These are phyloP conservation scores for Aspergillus clavatus DNA, from an alignment of 2,329 filamentous ascomycete species.

Conservation along the genomic window DNA sequence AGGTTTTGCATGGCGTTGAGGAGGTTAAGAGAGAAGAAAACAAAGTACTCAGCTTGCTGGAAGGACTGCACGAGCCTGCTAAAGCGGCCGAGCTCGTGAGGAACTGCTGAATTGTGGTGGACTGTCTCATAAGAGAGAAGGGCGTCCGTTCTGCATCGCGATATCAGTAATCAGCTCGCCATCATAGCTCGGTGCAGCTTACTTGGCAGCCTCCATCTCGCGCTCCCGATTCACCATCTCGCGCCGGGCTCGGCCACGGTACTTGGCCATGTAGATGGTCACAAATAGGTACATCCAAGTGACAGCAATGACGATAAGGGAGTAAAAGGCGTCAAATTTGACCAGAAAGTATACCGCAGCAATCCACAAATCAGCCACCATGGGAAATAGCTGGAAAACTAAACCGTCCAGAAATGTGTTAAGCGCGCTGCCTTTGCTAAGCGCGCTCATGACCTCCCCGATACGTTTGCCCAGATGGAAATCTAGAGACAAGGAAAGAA, in stretches of 20 bases:
- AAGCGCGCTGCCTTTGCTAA: constrained; percentile 46
- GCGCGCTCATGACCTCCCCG: constrained; percentile 50
- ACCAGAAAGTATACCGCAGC: constrained; percentile 58
- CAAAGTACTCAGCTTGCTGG: constrained; percentile 65
- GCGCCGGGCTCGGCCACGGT: constrained; percentile 76
- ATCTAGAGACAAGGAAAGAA: constrained; percentile 72
- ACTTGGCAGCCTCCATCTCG: constrained; percentile 89
- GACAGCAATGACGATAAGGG: constrained; percentile 53
- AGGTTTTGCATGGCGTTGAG: constrained; percentile 73
- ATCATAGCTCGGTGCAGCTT: constrained; percentile 22
- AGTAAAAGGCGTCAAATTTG: constrained; percentile 59
- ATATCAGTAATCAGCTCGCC: neutral
- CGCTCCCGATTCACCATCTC: constrained; percentile 88
- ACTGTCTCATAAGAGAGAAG: constrained; percentile 91
- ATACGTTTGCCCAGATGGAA: constrained; percentile 50
- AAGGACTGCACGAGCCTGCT: constrained; percentile 62
- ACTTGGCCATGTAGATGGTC: constrained; percentile 62
- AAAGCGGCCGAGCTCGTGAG: constrained; percentile 68
- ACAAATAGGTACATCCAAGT: constrained; percentile 49
- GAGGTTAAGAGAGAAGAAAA: constrained; percentile 65
- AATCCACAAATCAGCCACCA: constrained; percentile 56
- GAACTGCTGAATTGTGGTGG: constrained; percentile 78
- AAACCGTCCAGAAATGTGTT: constrained; percentile 55
- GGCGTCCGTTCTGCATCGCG: constrained; percentile 65
- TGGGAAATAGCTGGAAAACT: constrained; percentile 60